Evolutionary conservation across 148 eudicot species (phyloP), one percentile per base, ranked within the genome.

Genomic region (Amaranthus palmeri): DNA sequence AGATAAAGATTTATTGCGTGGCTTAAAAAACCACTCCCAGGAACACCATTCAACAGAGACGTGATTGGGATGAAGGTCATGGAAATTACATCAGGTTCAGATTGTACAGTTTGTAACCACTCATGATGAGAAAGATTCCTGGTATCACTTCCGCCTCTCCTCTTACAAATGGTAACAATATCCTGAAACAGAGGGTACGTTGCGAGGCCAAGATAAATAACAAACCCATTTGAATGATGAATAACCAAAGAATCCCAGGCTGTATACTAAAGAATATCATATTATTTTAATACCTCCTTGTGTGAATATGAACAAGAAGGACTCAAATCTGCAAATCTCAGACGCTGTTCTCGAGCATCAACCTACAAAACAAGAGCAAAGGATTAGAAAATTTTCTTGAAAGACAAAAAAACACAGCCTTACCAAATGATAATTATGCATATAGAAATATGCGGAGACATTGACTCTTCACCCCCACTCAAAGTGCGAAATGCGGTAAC

Each of bases 21-120:
- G 83, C 98, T 95, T 85, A 95, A 77, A 79, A 86, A 95, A 36
- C 98, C 98, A 72, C 97, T 89, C 64, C 98, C 98, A 67, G 98
- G 83, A 72, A 95, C 93, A 76, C 97, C 98, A 77, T 88, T 91
- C 83, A 95, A 79, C 72, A 95, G 84, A 57, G 98, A 91, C 7
- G 98, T 95, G 68, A 95, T 86, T 36, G 98, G 97, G 72, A 95
- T 91, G 74, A 95, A 95, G 72, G 97, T 85, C 98, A 95, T 91
- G 61, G 98, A 89, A 68, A 89, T 95, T 58, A 84, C 96, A 68
- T 95, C 98, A 70, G 98, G 97, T 76, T 91, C 98, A 7, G 69
- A 73, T 69, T 84, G 91, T 68, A 95, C 97, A 65, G 90, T 91
- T 61, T 88, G 97, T 72, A 95, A 80, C 98, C 98, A 95, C 69